These are phyloP conservation scores for Penicillium flavigenum DNA, from an alignment of 495 filamentous ascomycete species.

Conservation along the genomic window DNA sequence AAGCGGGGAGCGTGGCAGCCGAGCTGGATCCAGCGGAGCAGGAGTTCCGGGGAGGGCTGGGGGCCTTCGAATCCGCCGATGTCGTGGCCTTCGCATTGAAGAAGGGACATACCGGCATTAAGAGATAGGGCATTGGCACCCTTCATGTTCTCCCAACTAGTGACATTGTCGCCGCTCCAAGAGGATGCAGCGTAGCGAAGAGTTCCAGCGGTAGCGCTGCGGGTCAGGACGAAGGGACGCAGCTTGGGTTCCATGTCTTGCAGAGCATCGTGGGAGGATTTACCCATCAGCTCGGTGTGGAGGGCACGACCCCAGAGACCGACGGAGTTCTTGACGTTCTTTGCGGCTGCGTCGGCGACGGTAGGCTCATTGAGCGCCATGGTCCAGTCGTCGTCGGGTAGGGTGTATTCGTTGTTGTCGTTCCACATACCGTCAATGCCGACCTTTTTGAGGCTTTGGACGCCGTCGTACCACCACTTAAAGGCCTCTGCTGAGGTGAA, in stretches of 20 bases:
- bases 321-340: slow-evolving; percentile 35
- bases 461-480: slow-evolving; percentile 67
- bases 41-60: slow-evolving; percentile 64
- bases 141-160: slow-evolving; percentile 67
- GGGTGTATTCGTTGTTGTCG: slow-evolving; percentile 73
- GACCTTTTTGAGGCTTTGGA: slow-evolving; percentile 55
- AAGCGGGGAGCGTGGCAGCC: slow-evolving; percentile 67
- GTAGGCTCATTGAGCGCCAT: slow-evolving; percentile 50
- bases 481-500: slow-evolving; percentile 65
- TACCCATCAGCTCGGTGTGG: slow-evolving; percentile 65
- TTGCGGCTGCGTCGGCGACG: slow-evolving; percentile 32
- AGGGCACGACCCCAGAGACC: slow-evolving; percentile 64
- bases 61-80: slow-evolving; percentile 72
- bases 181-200: slow-evolving; percentile 64
- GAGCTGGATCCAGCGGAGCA: slow-evolving; percentile 69
- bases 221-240: slow-evolving; percentile 64
- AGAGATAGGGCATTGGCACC: slow-evolving; percentile 64
- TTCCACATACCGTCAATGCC: slow-evolving; percentile 75
- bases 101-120: slow-evolving; percentile 62
- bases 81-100: slow-evolving; percentile 67
- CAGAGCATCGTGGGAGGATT: slow-evolving; percentile 63
- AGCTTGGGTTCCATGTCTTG: slow-evolving; percentile 52
- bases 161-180: slow-evolving; percentile 67
- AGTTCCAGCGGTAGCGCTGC: slow-evolving; percentile 66
- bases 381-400: slow-evolving; percentile 62